These are phyloP conservation scores for Plasmodium gaboni DNA, from an alignment of 169 alveolate species.

Conservation along the genomic window DNA sequence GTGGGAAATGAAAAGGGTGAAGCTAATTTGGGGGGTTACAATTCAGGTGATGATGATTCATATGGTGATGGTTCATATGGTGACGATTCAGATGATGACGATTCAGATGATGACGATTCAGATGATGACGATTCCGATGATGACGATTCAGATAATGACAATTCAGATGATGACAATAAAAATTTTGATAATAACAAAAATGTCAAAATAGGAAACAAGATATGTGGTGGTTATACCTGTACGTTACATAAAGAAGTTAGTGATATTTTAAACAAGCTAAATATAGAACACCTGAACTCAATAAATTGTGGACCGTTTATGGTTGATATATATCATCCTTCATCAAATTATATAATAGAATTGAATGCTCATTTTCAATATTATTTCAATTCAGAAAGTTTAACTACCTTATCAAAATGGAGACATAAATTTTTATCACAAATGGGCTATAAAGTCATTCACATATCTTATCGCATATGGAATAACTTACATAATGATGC, in stretches of 20 bases:
- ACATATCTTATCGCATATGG: slow-evolving; percentile 84
- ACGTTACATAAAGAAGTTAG: slow-evolving; percentile 64
- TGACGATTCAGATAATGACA: not conserved
- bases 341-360: slow-evolving; percentile 63
- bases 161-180: not conserved
- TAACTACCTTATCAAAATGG: slow-evolving; percentile 77
- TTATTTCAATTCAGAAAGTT: slow-evolving; percentile 42
- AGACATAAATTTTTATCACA: slow-evolving; percentile 82
- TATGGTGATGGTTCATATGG: not conserved
- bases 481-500: slow-evolving; percentile 78
- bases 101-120: not conserved
- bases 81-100: not conserved
- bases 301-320: slow-evolving; percentile 69
- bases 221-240: slow-evolving; percentile 73
- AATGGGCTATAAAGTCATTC: slow-evolving; percentile 84
- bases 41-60: slow-evolving; percentile 1
- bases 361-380: slow-evolving; percentile 69
- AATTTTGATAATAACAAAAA: not conserved
- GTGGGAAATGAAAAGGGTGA: not conserved
- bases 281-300: slow-evolving; percentile 58
- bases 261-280: slow-evolving; percentile 27
- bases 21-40: not conserved
- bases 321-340: slow-evolving; percentile 64
- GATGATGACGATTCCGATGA: not conserved
- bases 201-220: slow-evolving; percentile 39